Percentiles rank a stretch among this genome's conserved stretches.
Conservation (phyloP, 139 green algal species). For the Tetradesmus lagerheimii region DNA sequence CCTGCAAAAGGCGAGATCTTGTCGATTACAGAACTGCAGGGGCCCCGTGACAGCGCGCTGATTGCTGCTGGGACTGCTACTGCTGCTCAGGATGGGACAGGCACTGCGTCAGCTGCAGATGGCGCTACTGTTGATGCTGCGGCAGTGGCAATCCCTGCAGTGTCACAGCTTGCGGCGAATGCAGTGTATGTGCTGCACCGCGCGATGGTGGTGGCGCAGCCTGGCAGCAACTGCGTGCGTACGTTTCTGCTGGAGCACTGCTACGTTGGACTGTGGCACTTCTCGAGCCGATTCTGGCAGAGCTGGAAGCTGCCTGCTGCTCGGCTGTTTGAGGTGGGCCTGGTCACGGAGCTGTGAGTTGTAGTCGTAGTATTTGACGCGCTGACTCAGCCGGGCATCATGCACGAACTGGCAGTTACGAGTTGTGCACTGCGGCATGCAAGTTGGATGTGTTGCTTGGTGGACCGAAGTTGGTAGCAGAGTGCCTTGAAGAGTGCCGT, state of each 20-base stretch:
- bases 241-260: background rate
- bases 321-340: slow-evolving; percentile 2
- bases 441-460: no score
- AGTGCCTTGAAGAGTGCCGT: no score
- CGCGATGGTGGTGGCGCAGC: background rate
- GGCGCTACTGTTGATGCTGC: background rate
- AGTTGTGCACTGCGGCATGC: no score
- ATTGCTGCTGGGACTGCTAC: background rate
- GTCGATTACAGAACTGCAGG: no score
- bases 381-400: no score
- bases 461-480: no score
- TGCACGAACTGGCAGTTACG: no score
- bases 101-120: background rate
- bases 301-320: background rate
- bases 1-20: no score
- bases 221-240: background rate
- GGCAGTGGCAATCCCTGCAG: background rate
- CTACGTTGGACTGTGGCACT: background rate
- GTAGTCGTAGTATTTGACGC: no score
- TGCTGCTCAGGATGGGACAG: background rate
- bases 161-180: background rate
- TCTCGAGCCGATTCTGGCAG: background rate
- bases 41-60: no score
- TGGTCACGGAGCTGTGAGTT: slow-evolving; percentile 5
- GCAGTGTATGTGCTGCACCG: slow-evolving; percentile 10